Conservation (phyloP, 1,284 basidiomycete genomes). For the Wolfiporia cocos region DNA sequence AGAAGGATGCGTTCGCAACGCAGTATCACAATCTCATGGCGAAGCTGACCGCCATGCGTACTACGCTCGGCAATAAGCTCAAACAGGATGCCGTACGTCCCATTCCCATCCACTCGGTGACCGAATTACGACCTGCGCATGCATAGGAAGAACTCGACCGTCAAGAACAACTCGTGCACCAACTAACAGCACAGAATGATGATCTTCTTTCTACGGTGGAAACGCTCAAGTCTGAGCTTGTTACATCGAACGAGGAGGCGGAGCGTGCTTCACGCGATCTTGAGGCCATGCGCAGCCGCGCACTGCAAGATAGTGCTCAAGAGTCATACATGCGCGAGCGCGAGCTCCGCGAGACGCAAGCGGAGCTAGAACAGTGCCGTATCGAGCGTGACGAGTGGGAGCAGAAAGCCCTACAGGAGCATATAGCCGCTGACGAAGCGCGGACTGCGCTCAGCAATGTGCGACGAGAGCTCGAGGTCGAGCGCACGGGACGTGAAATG, state of each 20-base stretch:
- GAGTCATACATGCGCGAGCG: conserved; percentile 74
- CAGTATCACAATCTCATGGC: conserved; percentile 86
- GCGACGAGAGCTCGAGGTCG: conserved; percentile 63
- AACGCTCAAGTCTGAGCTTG: conserved; percentile 74
- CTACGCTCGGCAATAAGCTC: conserved; percentile 89
- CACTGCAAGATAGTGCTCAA: conserved; percentile 55
- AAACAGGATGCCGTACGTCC: conserved; percentile 90
- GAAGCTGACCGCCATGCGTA: conserved; percentile 91
- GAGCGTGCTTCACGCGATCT: conserved; percentile 68
- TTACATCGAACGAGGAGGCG: conserved; percentile 67
- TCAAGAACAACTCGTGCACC: conserved; percentile 75
- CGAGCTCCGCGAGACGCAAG: conserved; percentile 74
- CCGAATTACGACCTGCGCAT: conserved; percentile 18
- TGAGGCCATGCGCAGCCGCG: conserved; percentile 55
- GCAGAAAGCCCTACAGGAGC: conserved; percentile 68
- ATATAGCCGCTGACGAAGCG: conserved; percentile 64
- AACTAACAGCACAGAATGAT: conserved; percentile 71
- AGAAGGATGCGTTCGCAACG: conserved; percentile 79
- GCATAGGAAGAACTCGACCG: conserved; percentile 92
- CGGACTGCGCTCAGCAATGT: conserved; percentile 50
- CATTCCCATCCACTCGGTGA: conserved; percentile 8
- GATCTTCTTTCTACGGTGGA: conserved; percentile 65
- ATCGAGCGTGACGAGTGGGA: conserved; percentile 91
- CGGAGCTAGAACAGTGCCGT: conserved; percentile 79
- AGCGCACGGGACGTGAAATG: conserved; percentile 48